Percentiles rank a stretch among this genome's conserved stretches.
phyloP scores from a whole-genome alignment of 148 eudicot species.

The Amaranthus hypochondriacus region DNA sequence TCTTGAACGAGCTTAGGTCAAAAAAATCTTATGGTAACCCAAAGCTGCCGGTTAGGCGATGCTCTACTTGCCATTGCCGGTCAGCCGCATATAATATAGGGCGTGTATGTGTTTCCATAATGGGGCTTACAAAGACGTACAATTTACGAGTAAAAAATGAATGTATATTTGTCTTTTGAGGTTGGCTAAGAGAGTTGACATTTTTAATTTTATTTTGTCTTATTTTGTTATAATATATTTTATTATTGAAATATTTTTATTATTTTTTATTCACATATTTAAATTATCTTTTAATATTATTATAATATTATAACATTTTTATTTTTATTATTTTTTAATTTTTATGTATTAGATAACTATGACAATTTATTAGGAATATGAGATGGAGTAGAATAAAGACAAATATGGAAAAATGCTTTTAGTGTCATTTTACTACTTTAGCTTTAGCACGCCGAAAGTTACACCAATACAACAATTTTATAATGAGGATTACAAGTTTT shows the following conservation, averaged over 20 bases:
- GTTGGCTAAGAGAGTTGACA: too few relatives aligned
- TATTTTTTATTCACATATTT: too few relatives aligned
- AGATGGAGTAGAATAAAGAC: constrained; percentile 1
- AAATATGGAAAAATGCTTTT: neutral
- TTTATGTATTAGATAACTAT: too few relatives aligned
- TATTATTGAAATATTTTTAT: too few relatives aligned
- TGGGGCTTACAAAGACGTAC: constrained; percentile 1
- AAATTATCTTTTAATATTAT: too few relatives aligned
- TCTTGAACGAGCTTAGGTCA: too few relatives aligned
- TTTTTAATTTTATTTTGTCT: too few relatives aligned
- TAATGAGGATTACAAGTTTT: neutral
- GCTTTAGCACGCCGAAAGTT: constrained; percentile 26
- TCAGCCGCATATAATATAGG: neutral
- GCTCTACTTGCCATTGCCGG: neutral
- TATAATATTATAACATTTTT: too few relatives aligned
- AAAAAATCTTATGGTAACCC: neutral
- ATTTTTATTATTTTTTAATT: too few relatives aligned
- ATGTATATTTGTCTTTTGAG: neutral
- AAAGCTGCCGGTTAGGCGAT: neutral
- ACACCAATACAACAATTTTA: constrained; percentile 8
- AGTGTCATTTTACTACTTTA: neutral
- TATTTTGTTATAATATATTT: too few relatives aligned
- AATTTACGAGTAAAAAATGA: neutral
- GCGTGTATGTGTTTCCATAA: constrained; percentile 9
- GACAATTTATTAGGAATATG: neutral